These are phyloP conservation scores for Rhododendron molle DNA, from an alignment of 148 eudicot species.

Conservation along the genomic window DNA sequence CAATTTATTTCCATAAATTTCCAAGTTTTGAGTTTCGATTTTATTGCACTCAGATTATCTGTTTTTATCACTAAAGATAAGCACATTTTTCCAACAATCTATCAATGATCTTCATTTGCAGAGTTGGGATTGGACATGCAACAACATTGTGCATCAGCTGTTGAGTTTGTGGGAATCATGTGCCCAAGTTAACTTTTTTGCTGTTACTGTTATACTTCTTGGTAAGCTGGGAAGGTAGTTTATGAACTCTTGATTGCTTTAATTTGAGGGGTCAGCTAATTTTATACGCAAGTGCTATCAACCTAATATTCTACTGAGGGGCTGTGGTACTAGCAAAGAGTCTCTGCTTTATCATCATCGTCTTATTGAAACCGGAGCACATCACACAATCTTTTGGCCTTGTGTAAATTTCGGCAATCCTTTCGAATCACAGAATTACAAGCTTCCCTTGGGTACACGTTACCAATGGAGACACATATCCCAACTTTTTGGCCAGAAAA, in stretches of 20 bases:
- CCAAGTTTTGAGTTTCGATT: too few relatives aligned
- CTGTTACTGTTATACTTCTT: slow-evolving; percentile 43
- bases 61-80: too few relatives aligned
- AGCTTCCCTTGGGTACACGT: background rate
- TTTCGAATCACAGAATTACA: background rate
- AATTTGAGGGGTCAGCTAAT: background rate
- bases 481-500: background rate
- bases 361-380: background rate
- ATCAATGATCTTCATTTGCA: slow-evolving; percentile 25
- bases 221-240: slow-evolving; percentile 71
- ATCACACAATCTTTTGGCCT: background rate
- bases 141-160: slow-evolving; percentile 37
- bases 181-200: slow-evolving; percentile 20
- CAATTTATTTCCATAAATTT: too few relatives aligned
- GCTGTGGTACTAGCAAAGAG: background rate
- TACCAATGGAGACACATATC: background rate
- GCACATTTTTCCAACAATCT: too few relatives aligned
- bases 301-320: background rate
- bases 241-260: background rate
- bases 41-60: too few relatives aligned
- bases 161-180: slow-evolving; percentile 38
- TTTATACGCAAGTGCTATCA: background rate
- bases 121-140: slow-evolving; percentile 66
- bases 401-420: background rate
- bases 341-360: background rate